Evolutionary conservation across 129 eudicot genomes (phyloP), one percentile per base, ranked within the genome.

Genomic region (Artemisia tridentata): DNA sequence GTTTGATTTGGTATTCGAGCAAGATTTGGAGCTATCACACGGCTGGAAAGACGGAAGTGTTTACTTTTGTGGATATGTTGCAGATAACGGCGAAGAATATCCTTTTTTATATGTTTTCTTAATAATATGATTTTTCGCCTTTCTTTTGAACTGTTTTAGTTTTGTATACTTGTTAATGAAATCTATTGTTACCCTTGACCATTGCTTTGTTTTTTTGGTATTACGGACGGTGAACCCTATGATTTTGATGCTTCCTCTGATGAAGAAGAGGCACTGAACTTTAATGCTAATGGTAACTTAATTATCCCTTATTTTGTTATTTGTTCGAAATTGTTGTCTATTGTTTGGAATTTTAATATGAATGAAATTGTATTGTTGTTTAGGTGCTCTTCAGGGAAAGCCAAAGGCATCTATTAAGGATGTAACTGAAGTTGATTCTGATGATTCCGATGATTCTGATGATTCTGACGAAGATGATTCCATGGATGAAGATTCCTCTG

Each of bases 21-120:
- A 80, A 69, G 88, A 91, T 45, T 77, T 91, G 69, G 90, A 80
- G 77, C 88, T 91, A 17, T 91, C 96, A 0, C 97, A 91, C 84
- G 91, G 80, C 49, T 82, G 82, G 88, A 91, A 91, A 68, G 82
- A 82, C 68, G 97, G 96, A 17, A 91, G 96, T 53, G 79, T 91
- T 27, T 85, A 80, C 84, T 86, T 91, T 20, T 55, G 81, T 55
- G 97, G 97, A 54, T 91, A 91, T 50, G 53, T 72, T 14, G 86
- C 92, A 19, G 88, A 78, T 18, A 70, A 65, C 38, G 72, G 62
- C 8, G 43, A 69, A 2, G 31, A 27, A 38, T 38, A 38, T 38
- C 45, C 45, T 38, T 6, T 38, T 1, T 38, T 38, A 38, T 38
- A 38, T 38, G 9, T 38, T 7, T 38, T 38, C 45, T 1, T 38